A percentile compares a stretch with the other conserved stretches of the same genome.
phyloP scores from a whole-genome alignment of 208 protist species.

The Crithidia acanthocephali region DNA sequence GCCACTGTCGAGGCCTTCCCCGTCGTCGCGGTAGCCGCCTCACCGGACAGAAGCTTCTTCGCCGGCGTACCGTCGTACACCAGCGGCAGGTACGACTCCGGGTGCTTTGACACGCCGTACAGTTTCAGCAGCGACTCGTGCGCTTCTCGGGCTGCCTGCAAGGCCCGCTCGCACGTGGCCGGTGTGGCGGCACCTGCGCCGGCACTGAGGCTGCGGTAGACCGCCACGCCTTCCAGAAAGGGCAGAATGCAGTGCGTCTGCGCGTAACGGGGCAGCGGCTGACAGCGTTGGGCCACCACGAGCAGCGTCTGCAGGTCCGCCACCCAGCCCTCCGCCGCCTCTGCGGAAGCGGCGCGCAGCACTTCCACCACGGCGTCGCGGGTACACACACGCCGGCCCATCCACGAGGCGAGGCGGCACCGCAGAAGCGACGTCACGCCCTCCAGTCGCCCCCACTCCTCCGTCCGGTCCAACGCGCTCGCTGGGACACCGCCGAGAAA shows the following conservation, averaged over 20 bases:
- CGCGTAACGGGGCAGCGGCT: slow-evolving; percentile 56
- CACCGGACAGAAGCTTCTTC: slow-evolving; percentile 2
- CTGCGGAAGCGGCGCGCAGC: slow-evolving; percentile 4
- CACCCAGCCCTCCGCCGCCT: slow-evolving; percentile 36
- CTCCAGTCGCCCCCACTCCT: slow-evolving; percentile 57
- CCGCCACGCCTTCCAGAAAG: slow-evolving; percentile 58
- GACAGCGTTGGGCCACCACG: slow-evolving; percentile 39
- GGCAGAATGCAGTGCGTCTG: slow-evolving; percentile 53
- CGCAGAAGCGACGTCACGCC: slow-evolving; percentile 66
- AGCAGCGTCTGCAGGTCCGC: slow-evolving; percentile 44
- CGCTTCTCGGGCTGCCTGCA: slow-evolving; percentile 53
- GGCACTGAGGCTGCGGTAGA: slow-evolving; percentile 25
- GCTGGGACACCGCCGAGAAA: slow-evolving; percentile 59
- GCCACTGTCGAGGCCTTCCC: slow-evolving; percentile 25
- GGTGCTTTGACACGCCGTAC: slow-evolving; percentile 52
- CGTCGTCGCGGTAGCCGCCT: neutral
- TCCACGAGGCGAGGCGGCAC: slow-evolving; percentile 49
- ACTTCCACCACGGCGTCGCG: slow-evolving; percentile 23
- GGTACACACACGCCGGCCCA: slow-evolving; percentile 32
- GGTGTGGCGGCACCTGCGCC: neutral
- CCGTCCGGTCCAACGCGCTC: slow-evolving; percentile 37
- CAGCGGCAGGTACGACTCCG: slow-evolving; percentile 51
- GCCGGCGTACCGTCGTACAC: slow-evolving; percentile 37
- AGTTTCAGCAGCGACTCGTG: slow-evolving; percentile 64
- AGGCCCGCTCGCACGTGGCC: neutral